Base-by-base conservation (phyloP, 208 protist genomes). In the Vickermania spadyakhi region DNA sequence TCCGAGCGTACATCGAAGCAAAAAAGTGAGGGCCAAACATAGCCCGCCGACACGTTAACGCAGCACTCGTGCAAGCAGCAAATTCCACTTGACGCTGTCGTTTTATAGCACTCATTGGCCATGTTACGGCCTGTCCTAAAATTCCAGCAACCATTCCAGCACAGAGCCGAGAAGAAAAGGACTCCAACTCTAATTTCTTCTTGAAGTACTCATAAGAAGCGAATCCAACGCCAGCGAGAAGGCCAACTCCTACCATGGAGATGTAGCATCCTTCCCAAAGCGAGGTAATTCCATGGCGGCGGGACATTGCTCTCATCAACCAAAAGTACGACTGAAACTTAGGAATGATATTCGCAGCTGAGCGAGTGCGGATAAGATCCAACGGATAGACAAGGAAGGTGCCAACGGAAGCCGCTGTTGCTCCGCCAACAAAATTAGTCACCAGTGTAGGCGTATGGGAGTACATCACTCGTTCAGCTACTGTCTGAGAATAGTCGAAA, bases 381-480 rank as follows among this genome's bases (percentile, higher is more conserved):
- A 98, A 62, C 14, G 96, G 96, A 74, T 98, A 97, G 26, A 94
- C 80, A 5, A 89, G 61, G 31, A 79, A 62, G 13, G 90, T 91
- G 50, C 84, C 76, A 18, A 93, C 72, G 7, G 94, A 65, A n/a
- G 91, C 93, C 1, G 91, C 87, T 1, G 79, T 58, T 4, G 76
- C 88, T 29, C 94, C 94, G 14, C 88, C 88, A 28, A 82, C 57
- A 60, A 88, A 90, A 72, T 89, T 86, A 1, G 83, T 89, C 30
- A 71, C 75, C n/a, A 82, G 58, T 0, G 81, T 84, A 30, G 81
- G 71, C 52, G 72, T 72, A 51, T 82, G 68, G n/a, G 86, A 88
- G 68, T 79, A 91, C 62, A 86, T 60, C 36, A 89, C 31, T 3
- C 82, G 68, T 69, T 86, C 72, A 45, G 75, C 49, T 62, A 91